Conservation (phyloP, 257 asterid species). For the Scutellaria minor region DNA sequence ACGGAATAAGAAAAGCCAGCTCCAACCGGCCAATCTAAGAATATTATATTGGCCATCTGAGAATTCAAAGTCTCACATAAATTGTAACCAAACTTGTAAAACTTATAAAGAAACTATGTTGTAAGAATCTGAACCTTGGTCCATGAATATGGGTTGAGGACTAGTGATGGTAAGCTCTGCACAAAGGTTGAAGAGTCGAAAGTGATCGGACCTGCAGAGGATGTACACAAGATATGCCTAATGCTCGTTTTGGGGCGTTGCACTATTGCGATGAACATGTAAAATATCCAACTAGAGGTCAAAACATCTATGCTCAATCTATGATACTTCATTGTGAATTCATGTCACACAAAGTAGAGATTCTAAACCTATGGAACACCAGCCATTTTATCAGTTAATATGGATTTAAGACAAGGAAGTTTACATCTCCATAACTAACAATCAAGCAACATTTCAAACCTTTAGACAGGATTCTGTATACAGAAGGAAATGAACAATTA, state of each 20-base stretch:
- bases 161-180: constrained; percentile 47
- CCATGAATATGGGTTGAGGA: constrained; percentile 50
- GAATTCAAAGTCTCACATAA: neutral
- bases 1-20: constrained; percentile 45
- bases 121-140: constrained; percentile 46
- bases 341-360: neutral
- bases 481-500: neutral
- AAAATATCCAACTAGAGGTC: no score
- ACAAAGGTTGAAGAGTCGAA: constrained; percentile 40
- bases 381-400: neutral
- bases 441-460: neutral
- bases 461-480: no score
- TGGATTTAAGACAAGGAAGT: neutral
- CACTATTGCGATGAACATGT: no score
- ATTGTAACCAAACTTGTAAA: neutral
- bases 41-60: constrained; percentile 42
- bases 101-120: neutral
- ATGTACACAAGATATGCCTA: neutral
- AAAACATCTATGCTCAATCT: no score
- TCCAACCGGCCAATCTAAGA: constrained; percentile 43
- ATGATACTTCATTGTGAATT: neutral
- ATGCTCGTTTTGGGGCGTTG: neutral
- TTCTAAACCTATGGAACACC: neutral
- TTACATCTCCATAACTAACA: neutral
- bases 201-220: constrained; percentile 48